Evolutionary conservation across 202 grass and related monocot genomes (phyloP), one percentile per base, ranked within the genome.

Genomic region (Hordeum pubiflorum): DNA sequence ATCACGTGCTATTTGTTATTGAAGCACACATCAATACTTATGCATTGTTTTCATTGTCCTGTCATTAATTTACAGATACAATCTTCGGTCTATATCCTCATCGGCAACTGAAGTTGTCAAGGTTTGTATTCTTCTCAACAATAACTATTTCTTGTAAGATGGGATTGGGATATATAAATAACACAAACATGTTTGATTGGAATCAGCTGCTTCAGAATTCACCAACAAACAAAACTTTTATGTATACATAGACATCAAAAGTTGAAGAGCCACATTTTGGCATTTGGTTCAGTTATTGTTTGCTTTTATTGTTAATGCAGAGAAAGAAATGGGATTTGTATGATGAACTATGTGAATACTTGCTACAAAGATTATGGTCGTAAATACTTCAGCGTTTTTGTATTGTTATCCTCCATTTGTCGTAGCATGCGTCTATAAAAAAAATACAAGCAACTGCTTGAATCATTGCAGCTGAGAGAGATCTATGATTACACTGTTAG

Each of bases 41-140:
- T 38, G 18, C 5, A 54, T 50, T 66, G 13, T 17, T 61, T 79
- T 56, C 36, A 1, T 60, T 84, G 56, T 68, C 75, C 61, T 50
- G 24, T 31, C 57, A 27, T 39, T 3, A 14, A 78, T 90, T 63
- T 38, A 54, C 82, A 98, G 95, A 64, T 98, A 98, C 67, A 98
- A 98, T 86, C 95, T 98, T 75, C 82, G 56, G 72, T 94, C 92
- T n/a, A 98, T 98, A 91, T 94, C 95, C 58, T 88, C 88, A 29
- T 98, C 95, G 55, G 92, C 95, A 81, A 94, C 90, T 63, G 92
- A 89, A 84, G 92, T 94, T 69, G 95, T 98, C 50, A 98, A 98
- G 92, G 95, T 97, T 75, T 63, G 63, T 86, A 86, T 88, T 74
- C 21, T 74, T 72, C 2, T 2, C 34, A 80, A 39, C 58, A 75